A percentile compares a stretch with the other conserved stretches of the same genome.
Conservation (phyloP, 108 stramenopile genomes). For the Nitzschia sp. region DNA sequence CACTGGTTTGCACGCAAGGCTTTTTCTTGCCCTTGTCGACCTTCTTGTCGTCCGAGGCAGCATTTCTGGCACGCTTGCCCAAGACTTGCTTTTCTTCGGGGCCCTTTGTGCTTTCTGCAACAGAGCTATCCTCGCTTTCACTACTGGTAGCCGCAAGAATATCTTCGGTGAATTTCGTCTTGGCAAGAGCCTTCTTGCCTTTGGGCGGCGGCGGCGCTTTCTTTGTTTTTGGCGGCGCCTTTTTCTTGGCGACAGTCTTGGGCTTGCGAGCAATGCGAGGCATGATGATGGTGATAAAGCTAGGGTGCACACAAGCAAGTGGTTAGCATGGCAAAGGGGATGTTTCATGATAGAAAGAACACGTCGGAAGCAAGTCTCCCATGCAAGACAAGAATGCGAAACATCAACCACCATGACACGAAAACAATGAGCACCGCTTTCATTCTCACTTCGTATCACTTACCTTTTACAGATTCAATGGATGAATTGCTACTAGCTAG, state of each 20-base stretch:
- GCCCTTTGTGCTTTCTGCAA: background rate
- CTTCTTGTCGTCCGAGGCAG: too few relatives aligned
- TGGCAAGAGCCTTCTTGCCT: background rate
- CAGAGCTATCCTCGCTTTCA: background rate
- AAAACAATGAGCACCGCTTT: too few relatives aligned
- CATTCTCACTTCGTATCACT: too few relatives aligned
- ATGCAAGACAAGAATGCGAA: too few relatives aligned
- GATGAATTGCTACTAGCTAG: too few relatives aligned
- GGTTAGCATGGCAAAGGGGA: too few relatives aligned
- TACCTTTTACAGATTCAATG: too few relatives aligned
- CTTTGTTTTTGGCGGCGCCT: background rate
- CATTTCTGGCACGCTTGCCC: background rate
- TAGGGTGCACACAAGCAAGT: too few relatives aligned
- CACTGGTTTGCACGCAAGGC: background rate
- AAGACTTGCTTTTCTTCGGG: background rate
- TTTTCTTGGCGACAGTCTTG: background rate
- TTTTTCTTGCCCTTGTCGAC: background rate
- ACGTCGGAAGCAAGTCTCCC: too few relatives aligned
- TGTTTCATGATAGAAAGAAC: too few relatives aligned
- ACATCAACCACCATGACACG: too few relatives aligned
- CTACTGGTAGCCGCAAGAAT: background rate
- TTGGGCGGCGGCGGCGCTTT: background rate
- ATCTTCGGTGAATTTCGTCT: background rate
- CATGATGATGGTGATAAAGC: conserved; percentile 1
- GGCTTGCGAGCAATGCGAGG: background rate